phyloP scores from a whole-genome alignment of 805 yeast genomes.

The Wickerhamomyces alni region DNA sequence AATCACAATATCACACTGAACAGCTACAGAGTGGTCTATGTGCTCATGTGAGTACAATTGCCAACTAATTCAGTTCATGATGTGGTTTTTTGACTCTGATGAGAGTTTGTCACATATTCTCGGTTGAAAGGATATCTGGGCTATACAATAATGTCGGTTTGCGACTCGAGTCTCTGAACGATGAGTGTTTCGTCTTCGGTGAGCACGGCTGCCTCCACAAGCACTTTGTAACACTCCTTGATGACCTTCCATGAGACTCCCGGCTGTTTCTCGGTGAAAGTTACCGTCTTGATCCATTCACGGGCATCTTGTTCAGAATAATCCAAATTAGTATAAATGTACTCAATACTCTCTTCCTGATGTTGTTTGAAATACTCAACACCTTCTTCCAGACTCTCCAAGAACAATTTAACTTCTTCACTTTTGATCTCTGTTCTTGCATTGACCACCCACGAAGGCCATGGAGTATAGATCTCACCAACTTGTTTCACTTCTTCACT shows the following conservation, averaged over 20 bases:
- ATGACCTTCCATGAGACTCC: constrained; percentile 40
- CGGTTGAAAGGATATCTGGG: neutral
- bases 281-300: constrained; percentile 76
- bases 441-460: constrained; percentile 92
- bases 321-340: constrained; percentile 63
- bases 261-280: constrained; percentile 40
- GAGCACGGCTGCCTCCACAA: constrained; percentile 58
- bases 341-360: constrained; percentile 57
- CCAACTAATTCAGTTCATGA: too few relatives aligned
- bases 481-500: constrained; percentile 70
- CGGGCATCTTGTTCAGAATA: constrained; percentile 72
- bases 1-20: too few relatives aligned
- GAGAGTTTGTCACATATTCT: neutral
- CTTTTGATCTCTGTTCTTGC: constrained; percentile 34
- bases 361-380: constrained; percentile 56
- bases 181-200: constrained; percentile 30
- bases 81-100: neutral
- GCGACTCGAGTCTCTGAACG: constrained; percentile 19
- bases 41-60: too few relatives aligned
- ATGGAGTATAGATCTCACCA: constrained; percentile 89
- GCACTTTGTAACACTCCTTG: constrained; percentile 50
- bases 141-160: too few relatives aligned
- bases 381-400: constrained; percentile 58
- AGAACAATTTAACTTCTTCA: constrained; percentile 32
- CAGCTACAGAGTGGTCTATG: too few relatives aligned